Evolutionary conservation across 1,284 basidiomycete genomes (phyloP).

Genomic region (Dichomitus squalens): DNA sequence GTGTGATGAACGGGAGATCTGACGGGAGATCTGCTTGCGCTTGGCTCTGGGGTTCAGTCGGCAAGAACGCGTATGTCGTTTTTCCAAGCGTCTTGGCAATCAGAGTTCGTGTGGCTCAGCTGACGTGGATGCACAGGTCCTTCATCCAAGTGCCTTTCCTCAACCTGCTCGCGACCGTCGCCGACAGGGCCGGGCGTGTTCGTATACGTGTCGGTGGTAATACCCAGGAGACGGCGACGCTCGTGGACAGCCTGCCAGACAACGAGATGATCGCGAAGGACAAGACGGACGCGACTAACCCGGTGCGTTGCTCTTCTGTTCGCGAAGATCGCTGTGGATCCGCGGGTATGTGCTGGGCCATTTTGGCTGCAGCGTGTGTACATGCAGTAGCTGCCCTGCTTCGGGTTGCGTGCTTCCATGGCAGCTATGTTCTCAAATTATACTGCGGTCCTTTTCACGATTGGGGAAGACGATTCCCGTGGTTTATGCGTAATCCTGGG

Average conservation of each 20-base stretch:
- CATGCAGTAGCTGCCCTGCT: too few species aligned
- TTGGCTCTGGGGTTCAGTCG: conserved; percentile 6
- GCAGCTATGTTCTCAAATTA: neutral
- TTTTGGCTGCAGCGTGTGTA: too few species aligned
- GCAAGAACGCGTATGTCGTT: conserved; percentile 21
- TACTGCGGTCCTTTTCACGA: neutral
- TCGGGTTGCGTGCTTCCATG: neutral
- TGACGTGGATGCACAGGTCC: conserved; percentile 36
- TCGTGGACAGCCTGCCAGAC: conserved; percentile 40
- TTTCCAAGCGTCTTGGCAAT: conserved; percentile 31
- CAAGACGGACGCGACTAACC: conserved; percentile 20
- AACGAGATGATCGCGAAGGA: conserved; percentile 24
- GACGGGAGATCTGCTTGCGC: neutral
- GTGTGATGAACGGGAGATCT: neutral
- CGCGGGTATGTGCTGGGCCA: too few species aligned
- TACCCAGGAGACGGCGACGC: conserved; percentile 65
- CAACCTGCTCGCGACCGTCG: conserved; percentile 72
- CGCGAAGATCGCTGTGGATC: conserved; percentile 28
- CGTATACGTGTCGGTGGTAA: conserved; percentile 76
- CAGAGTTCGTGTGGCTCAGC: conserved; percentile 2
- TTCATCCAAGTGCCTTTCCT: conserved; percentile 66
- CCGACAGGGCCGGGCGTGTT: conserved; percentile 59
- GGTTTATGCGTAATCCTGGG: too few species aligned
- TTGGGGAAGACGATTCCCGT: neutral
- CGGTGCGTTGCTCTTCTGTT: conserved; percentile 13